Conservation (phyloP, 331 rosid genomes). For the Phaseolus coccineus region DNA sequence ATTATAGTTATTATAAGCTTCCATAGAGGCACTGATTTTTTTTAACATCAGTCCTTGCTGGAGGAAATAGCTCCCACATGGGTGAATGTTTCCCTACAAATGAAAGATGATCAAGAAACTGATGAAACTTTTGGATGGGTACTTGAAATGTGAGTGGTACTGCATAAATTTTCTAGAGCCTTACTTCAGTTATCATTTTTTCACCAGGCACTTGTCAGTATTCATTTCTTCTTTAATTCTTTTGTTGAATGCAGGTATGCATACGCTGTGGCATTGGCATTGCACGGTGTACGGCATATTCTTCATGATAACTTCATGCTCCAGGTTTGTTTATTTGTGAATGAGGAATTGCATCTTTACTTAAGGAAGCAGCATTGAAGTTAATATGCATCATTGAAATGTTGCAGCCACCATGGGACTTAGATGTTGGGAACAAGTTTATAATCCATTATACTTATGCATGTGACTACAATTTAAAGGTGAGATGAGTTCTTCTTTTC, state of each 20-base stretch:
- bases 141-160: constrained; percentile 69
- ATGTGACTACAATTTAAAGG: constrained; percentile 76
- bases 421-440: constrained; percentile 57
- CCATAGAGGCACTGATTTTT: constrained; percentile 26
- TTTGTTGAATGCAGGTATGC: constrained; percentile 62
- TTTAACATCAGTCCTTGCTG: constrained; percentile 56
- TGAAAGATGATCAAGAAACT: constrained; percentile 73
- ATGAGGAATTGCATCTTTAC: constrained; percentile 1
- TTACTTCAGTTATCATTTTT: no score
- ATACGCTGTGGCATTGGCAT: constrained; percentile 76
- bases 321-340: constrained; percentile 55
- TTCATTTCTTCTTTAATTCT: constrained; percentile 21
- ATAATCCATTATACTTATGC: constrained; percentile 80
- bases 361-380: neutral
- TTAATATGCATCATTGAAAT: neutral
- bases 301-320: constrained; percentile 73
- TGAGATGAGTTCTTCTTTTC: constrained; percentile 43
- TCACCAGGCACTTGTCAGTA: neutral
- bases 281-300: constrained; percentile 69
- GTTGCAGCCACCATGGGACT: constrained; percentile 87
- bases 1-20: constrained; percentile 1
- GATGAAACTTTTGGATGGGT: constrained; percentile 89
- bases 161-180: neutral
- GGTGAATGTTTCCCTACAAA: constrained; percentile 78
- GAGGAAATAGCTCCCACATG: constrained; percentile 85